Percentiles rank a stretch among this genome's conserved stretches.
phyloP scores from a whole-genome alignment of 371 early-diverging fungal genomes.

The Saksenaea vasiformis region DNA sequence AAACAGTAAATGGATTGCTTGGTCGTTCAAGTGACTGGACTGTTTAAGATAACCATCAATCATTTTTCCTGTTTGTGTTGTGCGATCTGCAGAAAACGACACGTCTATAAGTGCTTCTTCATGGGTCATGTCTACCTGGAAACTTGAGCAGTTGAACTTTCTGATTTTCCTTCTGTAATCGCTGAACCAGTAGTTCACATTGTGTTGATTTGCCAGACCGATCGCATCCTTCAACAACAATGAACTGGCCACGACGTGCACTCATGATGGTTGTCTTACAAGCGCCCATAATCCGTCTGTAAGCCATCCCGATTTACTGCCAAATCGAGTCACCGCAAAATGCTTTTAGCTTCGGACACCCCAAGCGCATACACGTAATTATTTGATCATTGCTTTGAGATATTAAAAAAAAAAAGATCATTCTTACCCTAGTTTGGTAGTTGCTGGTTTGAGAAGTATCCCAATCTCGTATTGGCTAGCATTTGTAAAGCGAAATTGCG shows the following conservation, averaged over 20 bases:
- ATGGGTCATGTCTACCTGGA: conserved; percentile 60
- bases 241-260: conserved; percentile 80
- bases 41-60: conserved; percentile 88
- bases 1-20: conserved; percentile 94
- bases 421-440: too few relatives aligned
- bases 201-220: conserved; percentile 96
- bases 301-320: not conserved
- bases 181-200: conserved; percentile 64
- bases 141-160: conserved; percentile 65
- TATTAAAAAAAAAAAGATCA: too few relatives aligned
- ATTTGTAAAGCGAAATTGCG: too few relatives aligned
- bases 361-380: too few relatives aligned
- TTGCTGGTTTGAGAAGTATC: too few relatives aligned
- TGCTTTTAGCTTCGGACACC: too few relatives aligned
- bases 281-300: not conserved
- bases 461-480: too few relatives aligned
- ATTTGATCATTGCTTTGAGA: too few relatives aligned
- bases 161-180: conserved; percentile 52
- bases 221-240: conserved; percentile 98
- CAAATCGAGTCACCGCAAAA: not conserved
- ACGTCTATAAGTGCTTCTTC: not conserved
- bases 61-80: conserved; percentile 88
- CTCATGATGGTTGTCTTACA: not conserved
- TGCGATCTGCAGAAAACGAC: conserved; percentile 68
- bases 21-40: conserved; percentile 72